phyloP scores from a whole-genome alignment of 495 filamentous ascomycete genomes.

The Trypethelium eluteriae region DNA sequence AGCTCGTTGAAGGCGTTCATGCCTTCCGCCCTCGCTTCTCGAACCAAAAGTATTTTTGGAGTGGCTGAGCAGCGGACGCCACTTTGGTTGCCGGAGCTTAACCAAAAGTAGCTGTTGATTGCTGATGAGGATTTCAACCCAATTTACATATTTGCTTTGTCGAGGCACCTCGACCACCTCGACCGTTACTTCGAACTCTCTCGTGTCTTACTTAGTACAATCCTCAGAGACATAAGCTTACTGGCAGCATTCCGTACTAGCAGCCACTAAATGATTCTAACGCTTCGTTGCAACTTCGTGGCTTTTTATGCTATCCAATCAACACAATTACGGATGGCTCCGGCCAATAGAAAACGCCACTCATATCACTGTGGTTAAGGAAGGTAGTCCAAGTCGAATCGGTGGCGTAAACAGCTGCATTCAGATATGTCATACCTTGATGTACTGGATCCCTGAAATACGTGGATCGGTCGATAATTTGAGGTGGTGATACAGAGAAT shows the following conservation, averaged over 20 bases:
- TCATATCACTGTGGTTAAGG: no score
- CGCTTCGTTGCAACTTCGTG: constrained; percentile 1
- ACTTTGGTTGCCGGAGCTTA: constrained; percentile 2
- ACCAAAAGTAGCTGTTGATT: constrained; percentile 1
- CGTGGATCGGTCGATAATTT: no score
- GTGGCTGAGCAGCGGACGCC: constrained; percentile 8
- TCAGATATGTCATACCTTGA: no score
- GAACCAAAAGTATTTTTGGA: constrained; percentile 4
- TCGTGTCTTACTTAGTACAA: neutral
- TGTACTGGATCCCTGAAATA: no score
- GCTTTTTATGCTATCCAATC: constrained; percentile 3
- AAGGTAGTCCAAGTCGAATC: no score
- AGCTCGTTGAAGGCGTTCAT: constrained; percentile 6
- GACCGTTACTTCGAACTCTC: neutral
- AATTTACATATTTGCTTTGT: neutral
- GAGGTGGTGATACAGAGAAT: no score
- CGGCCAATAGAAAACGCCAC: no score
- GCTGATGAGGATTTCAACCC: neutral
- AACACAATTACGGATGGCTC: neutral
- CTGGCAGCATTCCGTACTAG: neutral
- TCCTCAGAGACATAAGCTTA: neutral
- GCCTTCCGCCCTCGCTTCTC: neutral
- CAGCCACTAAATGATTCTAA: neutral
- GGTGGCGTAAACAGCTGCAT: no score
- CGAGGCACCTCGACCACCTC: neutral